Percentiles rank a stretch among this genome's conserved stretches.
phyloP scores from a whole-genome alignment of 208 protist species.

The Trypanosoma lewisi region DNA sequence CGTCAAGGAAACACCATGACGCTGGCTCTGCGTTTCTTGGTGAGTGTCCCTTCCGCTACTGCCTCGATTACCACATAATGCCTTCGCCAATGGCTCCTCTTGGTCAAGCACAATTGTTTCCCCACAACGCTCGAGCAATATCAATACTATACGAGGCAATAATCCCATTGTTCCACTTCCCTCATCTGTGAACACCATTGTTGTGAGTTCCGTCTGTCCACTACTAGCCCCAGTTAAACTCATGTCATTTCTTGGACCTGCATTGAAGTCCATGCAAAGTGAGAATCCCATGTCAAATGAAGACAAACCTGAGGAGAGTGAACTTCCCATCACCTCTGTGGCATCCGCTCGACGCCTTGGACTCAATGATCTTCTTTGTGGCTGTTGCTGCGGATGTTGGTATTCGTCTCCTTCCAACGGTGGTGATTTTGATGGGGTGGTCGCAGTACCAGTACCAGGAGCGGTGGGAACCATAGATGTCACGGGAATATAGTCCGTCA shows the following conservation, averaged over 20 bases:
- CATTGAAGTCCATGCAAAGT: background rate
- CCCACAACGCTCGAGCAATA: conserved; percentile 70
- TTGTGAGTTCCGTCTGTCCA: background rate
- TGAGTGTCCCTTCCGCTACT: conserved; percentile 2
- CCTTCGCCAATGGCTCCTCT: conserved; percentile 8
- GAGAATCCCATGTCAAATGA: conserved; percentile 9
- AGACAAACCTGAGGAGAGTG: conserved; percentile 5
- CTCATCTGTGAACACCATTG: background rate
- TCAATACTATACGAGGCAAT: conserved; percentile 71
- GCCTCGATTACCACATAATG: background rate
- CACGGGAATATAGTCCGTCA: background rate
- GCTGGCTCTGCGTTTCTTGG: conserved; percentile 3
- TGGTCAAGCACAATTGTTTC: conserved; percentile 41
- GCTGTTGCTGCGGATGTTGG: background rate
- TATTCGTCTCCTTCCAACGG: background rate
- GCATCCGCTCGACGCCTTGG: background rate
- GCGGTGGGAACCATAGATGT: background rate
- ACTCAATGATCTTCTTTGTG: background rate
- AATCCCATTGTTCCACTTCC: conserved; percentile 55
- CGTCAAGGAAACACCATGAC: conserved; percentile 31
- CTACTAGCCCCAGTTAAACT: conserved; percentile 17
- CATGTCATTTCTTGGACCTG: background rate
- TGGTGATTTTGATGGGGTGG: background rate
- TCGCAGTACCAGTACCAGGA: no score
- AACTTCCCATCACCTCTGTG: background rate